Evolutionary conservation across 2,329 filamentous ascomycete genomes (phyloP).

Genomic region (Claviceps quebecensis): DNA sequence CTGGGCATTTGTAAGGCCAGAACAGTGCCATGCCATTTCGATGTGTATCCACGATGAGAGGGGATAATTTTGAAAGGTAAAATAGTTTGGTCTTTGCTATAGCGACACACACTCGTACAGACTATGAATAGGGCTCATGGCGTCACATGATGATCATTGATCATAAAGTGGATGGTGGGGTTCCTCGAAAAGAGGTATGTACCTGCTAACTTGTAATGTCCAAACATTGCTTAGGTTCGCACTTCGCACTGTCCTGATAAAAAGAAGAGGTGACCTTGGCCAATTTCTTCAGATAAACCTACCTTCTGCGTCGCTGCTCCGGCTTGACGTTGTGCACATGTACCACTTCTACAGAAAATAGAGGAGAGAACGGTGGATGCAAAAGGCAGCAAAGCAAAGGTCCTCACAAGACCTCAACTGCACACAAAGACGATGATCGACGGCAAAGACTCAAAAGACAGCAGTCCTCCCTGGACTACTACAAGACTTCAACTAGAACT

Average conservation of each 20-base stretch:
- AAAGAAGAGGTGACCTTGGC: not conserved
- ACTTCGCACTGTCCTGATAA: not conserved
- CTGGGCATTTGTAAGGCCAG: conserved; percentile 57
- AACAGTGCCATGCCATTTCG: conserved; percentile 82
- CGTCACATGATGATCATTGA: not conserved
- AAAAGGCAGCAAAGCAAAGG: too few species aligned
- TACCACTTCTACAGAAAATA: too few species aligned
- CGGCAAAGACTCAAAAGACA: too few species aligned
- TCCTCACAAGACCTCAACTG: too few species aligned
- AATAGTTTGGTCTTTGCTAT: not conserved
- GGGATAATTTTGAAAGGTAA: not conserved
- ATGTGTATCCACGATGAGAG: not conserved
- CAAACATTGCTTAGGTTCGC: too few species aligned
- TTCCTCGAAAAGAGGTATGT: too few species aligned
- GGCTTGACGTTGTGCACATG: not conserved
- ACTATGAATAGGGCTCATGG: not conserved
- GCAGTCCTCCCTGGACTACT: too few species aligned
- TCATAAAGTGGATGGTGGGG: too few species aligned
- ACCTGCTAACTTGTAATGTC: not conserved
- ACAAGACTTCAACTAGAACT: too few species aligned
- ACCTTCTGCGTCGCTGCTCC: not conserved
- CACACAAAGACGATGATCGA: too few species aligned
- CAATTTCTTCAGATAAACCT: not conserved
- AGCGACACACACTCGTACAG: not conserved
- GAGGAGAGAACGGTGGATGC: too few species aligned